Evolutionary conservation across 1,284 basidiomycete genomes (phyloP).

Genomic region (Ustilago trichophora): DNA sequence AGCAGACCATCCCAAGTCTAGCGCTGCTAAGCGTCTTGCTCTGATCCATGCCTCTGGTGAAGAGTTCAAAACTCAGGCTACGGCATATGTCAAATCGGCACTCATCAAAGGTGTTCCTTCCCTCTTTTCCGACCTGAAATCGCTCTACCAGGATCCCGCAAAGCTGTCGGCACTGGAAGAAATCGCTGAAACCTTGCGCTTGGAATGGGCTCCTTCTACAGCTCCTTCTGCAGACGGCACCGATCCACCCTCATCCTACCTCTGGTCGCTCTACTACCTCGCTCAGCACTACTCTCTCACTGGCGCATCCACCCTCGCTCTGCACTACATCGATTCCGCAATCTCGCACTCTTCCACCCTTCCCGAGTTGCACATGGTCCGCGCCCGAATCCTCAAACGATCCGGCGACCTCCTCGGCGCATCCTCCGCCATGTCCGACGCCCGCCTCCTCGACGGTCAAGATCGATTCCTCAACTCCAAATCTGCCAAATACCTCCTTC

Average conservation of each 20-base stretch:
- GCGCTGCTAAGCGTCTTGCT: conserved; percentile 51
- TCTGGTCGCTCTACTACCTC: conserved; percentile 96
- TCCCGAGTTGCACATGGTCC: conserved; percentile 87
- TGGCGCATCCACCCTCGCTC: conserved; percentile 70
- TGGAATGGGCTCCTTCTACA: conserved; percentile 44
- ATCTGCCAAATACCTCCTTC: conserved; percentile 86
- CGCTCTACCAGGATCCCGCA: conserved; percentile 75
- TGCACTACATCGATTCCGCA: conserved; percentile 76
- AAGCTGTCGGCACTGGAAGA: conserved; percentile 79
- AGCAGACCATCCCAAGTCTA: conserved; percentile 49
- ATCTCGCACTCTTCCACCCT: conserved; percentile 89
- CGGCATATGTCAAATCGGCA: conserved; percentile 77
- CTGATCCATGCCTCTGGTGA: conserved; percentile 49
- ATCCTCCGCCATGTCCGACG: conserved; percentile 80
- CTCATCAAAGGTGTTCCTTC: conserved; percentile 90
- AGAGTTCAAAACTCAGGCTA: conserved; percentile 77
- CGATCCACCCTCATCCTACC: conserved; percentile 82
- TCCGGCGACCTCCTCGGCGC: conserved; percentile 83
- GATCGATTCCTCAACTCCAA: conserved; percentile 97
- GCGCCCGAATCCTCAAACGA: conserved; percentile 85
- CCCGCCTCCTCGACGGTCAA: conserved; percentile 87
- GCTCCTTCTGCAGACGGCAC: conserved; percentile 30
- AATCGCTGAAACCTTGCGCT: conserved; percentile 69
- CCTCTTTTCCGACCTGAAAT: conserved; percentile 90
- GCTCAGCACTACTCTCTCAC: conserved; percentile 83